Evolutionary conservation across 2,329 filamentous ascomycete species (phyloP).

Genomic region (Diatrype stigma): DNA sequence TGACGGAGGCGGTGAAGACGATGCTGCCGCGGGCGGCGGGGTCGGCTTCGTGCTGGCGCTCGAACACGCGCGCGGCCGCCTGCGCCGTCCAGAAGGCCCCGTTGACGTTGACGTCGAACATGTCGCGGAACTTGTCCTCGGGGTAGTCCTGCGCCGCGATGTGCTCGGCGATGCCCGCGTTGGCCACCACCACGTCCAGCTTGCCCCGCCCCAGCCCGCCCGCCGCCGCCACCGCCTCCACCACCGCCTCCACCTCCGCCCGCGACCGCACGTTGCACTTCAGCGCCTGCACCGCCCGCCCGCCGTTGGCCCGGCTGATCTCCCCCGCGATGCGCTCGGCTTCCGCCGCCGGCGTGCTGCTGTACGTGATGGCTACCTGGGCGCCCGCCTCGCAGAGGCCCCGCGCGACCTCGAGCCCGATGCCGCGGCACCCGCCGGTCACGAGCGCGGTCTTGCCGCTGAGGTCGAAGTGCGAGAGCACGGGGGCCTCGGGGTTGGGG

Average conservation of each 20-base stretch:
- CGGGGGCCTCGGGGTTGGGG: slow-evolving; percentile 24
- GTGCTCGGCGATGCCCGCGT: slow-evolving; percentile 35
- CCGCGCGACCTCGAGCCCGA: slow-evolving; percentile 27
- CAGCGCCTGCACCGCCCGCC: slow-evolving; percentile 29
- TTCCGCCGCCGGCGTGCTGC: slow-evolving; percentile 21
- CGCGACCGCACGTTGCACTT: slow-evolving; percentile 32
- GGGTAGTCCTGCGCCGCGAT: slow-evolving; percentile 35
- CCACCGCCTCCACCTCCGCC: slow-evolving; percentile 24
- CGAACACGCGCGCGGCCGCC: slow-evolving; percentile 35
- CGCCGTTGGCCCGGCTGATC: slow-evolving; percentile 16
- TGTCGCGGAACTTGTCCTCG: slow-evolving; percentile 32
- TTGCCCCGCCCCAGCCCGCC: slow-evolving; percentile 32
- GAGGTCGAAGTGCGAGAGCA: slow-evolving; percentile 27
- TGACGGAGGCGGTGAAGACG: slow-evolving; percentile 37
- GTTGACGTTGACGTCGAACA: slow-evolving; percentile 37
- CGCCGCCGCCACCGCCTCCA: slow-evolving; percentile 30
- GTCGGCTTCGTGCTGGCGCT: slow-evolving; percentile 26
- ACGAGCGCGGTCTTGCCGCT: slow-evolving; percentile 25
- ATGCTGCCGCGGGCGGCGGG: slow-evolving; percentile 27
- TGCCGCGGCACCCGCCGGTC: slow-evolving; percentile 26
- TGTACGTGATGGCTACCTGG: slow-evolving; percentile 29
- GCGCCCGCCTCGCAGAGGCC: slow-evolving; percentile 25
- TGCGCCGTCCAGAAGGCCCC: slow-evolving; percentile 41
- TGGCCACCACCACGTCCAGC: slow-evolving; percentile 38
- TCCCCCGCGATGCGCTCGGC: slow-evolving; percentile 20